Evolutionary conservation across 495 filamentous ascomycete species (phyloP), one percentile per base, ranked within the genome.

Genomic region (Cenococcum geophilum): DNA sequence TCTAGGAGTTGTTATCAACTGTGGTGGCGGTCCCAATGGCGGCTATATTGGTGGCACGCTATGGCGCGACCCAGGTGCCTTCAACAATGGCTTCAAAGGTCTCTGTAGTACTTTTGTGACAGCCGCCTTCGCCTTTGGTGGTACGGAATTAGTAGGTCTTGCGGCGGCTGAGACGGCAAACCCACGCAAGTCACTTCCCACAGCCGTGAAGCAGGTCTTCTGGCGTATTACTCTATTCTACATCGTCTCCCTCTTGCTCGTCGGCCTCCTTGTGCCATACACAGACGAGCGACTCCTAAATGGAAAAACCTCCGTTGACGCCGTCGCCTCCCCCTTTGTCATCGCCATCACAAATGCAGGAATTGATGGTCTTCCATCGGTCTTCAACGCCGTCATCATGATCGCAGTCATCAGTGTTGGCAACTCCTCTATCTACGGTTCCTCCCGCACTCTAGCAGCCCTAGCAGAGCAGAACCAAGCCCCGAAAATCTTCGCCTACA

Each of bases 51-150:
- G 92, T 57, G 88, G 83, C n/a, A 76, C 73, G 23, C 89, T 86
- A 76, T 97, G 92, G 92, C 66, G 77, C n/a, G 43, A 87, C 43
- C 92, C 92, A 0, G 92, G 92, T 43, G 90, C 92, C 10, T 96
- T 97, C 74, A 74, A 91, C 76, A 82, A 95, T 70, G 91, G 92
- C 47, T 96, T 97, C 81, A 95, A 95, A 70, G 92, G 92, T 43
- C 79, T 97, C 12, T 97, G 92, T 79, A 88, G 84, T 70, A 89
- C 95, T 58, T 92, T 97, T 63, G 91, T 97, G 63, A 93, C 89
- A 21, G 91, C 92, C 1, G 89, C 91, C 34, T 96, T 97, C 68
- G 85, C 92, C 58, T 97, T 96, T 66, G 83, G 89, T 4, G 92
- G 92, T 47, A 97, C 91, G 11, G 92, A 97, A 70, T 76, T 97